Base-by-base conservation (phyloP, 805 yeast species). In the Yamadazyma paraphyllophila region DNA sequence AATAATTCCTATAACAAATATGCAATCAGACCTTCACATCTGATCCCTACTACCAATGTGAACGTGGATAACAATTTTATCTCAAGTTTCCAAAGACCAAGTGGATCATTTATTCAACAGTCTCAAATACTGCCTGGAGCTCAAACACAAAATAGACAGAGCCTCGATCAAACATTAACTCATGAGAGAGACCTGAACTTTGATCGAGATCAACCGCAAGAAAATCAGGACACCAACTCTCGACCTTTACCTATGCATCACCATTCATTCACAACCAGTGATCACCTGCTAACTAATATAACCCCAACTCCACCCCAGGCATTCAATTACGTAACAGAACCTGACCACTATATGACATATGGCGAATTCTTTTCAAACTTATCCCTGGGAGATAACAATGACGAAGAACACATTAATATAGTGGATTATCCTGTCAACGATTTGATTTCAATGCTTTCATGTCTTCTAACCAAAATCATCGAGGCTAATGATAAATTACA, bases 401-500 rank as follows among this genome's bases (percentile, higher is more conserved):
- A 66, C 47, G 77, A 70, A 25, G 83, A 77, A 33, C 86, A 80
- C 54, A 67, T 84, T 50, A 85, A 89, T 59, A 87, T 92, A 39
- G 90, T 89, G 9, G 85, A 83, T 36, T 88, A 82, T 59, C 91
- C 96, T 1, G 89, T 88, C 1, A 81, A 83, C 47, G 92, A 87
- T 51, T 74, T 94, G 24, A 73, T 94, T 36, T 64, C 82, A 37
- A 92, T 94, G 97, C 74, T 92, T 42, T 81, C 96, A 15, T 84
- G 95, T 7, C 71, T 92, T 43, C 70, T 92, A 44, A 89, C 89
- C 52, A 88, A 87, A 61, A 90, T 94, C 39, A 85, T 92, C 32
- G 92, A 87, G 57, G 90, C 96, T 10, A 94, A 92, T 66, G 99
- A 92, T 64, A 74, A 81, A 41, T 69, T 88, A 30, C 92, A 84